These are phyloP conservation scores for Perilla frutescens DNA, from an alignment of 257 asterid genomes.

Conservation along the genomic window DNA sequence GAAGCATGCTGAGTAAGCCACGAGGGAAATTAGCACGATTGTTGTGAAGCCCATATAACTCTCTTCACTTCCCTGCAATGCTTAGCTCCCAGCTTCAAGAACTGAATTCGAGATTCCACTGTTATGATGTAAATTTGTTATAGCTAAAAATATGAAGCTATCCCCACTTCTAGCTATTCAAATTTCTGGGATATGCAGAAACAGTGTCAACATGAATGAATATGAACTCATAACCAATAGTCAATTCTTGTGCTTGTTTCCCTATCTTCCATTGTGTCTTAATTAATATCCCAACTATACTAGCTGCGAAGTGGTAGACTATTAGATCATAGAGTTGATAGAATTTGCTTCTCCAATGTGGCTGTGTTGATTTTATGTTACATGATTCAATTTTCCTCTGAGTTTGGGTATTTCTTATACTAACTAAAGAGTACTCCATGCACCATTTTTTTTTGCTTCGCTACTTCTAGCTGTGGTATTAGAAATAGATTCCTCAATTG, in stretches of 20 bases:
- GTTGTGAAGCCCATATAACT: slow-evolving; percentile 1
- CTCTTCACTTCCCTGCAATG: slow-evolving; percentile 3
- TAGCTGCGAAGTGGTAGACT: not conserved
- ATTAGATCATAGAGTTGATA: slow-evolving; percentile 10
- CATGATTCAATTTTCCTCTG: not conserved
- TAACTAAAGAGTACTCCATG: not conserved
- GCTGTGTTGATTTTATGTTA: not conserved
- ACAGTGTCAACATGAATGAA: not conserved
- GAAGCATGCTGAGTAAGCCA: not conserved
- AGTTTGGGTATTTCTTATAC: not conserved
- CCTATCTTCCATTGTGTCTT: not conserved
- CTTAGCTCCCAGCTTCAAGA: slow-evolving; percentile 15
- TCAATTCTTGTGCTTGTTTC: slow-evolving; percentile 10
- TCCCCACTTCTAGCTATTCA: slow-evolving; percentile 17
- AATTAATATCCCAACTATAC: not conserved
- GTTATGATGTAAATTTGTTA: slow-evolving; percentile 9
- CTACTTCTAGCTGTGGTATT: not conserved
- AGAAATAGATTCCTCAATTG: slow-evolving; percentile 27
- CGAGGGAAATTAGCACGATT: not conserved
- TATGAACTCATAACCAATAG: not conserved
- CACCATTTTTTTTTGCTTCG: not conserved
- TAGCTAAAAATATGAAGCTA: not conserved
- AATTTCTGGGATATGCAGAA: slow-evolving; percentile 21
- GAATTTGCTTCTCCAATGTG: slow-evolving; percentile 13
- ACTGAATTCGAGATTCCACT: slow-evolving; percentile 6